Conservation (phyloP, 1,139 yeast genomes). For the Hyphopichia pseudoburtonii region DNA sequence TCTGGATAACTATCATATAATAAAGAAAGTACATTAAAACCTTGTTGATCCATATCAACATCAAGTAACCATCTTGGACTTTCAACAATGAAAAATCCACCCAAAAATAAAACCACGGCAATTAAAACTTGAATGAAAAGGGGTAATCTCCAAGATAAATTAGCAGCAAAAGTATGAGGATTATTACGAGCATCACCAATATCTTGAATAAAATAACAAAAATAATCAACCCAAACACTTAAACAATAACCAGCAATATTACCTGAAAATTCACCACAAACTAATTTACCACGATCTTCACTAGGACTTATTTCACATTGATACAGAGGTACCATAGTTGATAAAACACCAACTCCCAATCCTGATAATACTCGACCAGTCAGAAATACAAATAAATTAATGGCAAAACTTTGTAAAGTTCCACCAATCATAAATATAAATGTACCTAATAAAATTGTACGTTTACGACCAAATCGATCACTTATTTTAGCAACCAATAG, state of each 20-base stretch:
- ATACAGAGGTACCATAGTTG: slow-evolving; percentile 54
- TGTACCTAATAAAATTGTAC: slow-evolving; percentile 51
- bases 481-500: slow-evolving; percentile 47
- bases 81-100: slow-evolving; percentile 56
- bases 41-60: slow-evolving; percentile 50
- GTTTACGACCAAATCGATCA: slow-evolving; percentile 48
- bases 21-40: slow-evolving; percentile 76
- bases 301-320: slow-evolving; percentile 59
- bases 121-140: slow-evolving; percentile 48
- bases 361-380: slow-evolving; percentile 54
- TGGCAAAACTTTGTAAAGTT: slow-evolving; percentile 45
- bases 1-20: slow-evolving; percentile 58
- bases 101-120: slow-evolving; percentile 45
- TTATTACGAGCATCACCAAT: slow-evolving; percentile 38
- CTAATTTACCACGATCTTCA: slow-evolving; percentile 54
- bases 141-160: slow-evolving; percentile 54
- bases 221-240: slow-evolving; percentile 57
- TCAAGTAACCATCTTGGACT: slow-evolving; percentile 57
- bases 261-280: slow-evolving; percentile 56
- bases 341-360: slow-evolving; percentile 51
- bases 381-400: slow-evolving; percentile 42
- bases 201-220: slow-evolving; percentile 48
- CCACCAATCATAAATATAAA: slow-evolving; percentile 52
- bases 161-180: slow-evolving; percentile 41
- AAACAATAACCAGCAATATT: slow-evolving; percentile 52